phyloP scores from a whole-genome alignment of 2,329 filamentous ascomycete species.

The Colletotrichum plurivorum region DNA sequence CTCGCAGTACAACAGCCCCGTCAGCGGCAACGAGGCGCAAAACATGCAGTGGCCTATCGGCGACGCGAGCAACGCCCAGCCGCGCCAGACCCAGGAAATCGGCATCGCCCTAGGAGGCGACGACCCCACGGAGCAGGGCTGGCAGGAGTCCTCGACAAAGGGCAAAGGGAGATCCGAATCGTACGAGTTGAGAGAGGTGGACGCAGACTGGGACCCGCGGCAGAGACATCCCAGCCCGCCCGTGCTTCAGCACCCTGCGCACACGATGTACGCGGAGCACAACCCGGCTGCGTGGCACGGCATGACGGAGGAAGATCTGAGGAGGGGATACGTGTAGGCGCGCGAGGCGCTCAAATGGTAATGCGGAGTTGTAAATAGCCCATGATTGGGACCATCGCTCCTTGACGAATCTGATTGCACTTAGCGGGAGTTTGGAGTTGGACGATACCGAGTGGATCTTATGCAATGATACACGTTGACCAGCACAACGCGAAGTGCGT shows the following conservation, averaged over 20 bases:
- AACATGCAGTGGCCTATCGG: slow-evolving; percentile 54
- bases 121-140: slow-evolving; percentile 47
- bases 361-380: slow-evolving; percentile 9
- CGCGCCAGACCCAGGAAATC: slow-evolving; percentile 49
- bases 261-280: slow-evolving; percentile 43
- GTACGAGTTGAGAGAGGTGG: slow-evolving; percentile 65
- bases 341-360: background rate
- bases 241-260: slow-evolving; percentile 61
- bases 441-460: slow-evolving; percentile 4
- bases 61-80: slow-evolving; percentile 1
- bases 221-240: slow-evolving; percentile 52
- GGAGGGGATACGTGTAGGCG: slow-evolving; percentile 17
- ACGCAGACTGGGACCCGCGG: slow-evolving; percentile 49
- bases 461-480: background rate
- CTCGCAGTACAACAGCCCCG: slow-evolving; percentile 62
- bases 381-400: background rate
- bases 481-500: background rate
- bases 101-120: slow-evolving; percentile 61
- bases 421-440: slow-evolving; percentile 40
- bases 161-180: slow-evolving; percentile 62
- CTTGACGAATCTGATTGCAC: slow-evolving; percentile 9
- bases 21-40: slow-evolving; percentile 51
- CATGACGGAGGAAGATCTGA: slow-evolving; percentile 40
- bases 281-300: slow-evolving; percentile 42
- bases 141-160: slow-evolving; percentile 43